phyloP scores from a whole-genome alignment of 2,329 filamentous ascomycete genomes.

The Hymenoscyphus scutula region DNA sequence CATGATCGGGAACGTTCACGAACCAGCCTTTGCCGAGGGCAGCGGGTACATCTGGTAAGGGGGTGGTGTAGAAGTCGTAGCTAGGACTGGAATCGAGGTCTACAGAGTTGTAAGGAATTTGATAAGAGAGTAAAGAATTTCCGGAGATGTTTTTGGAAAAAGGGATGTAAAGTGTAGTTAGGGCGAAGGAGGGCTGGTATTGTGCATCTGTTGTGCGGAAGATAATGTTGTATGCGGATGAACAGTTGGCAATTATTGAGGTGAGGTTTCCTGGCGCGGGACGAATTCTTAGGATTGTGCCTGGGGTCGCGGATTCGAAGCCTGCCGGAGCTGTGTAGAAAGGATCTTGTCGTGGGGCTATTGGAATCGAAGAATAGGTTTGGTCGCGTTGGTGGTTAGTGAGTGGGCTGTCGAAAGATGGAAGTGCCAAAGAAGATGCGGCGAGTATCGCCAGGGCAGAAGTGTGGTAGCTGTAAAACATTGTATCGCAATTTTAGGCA shows the following conservation, averaged over 20 bases:
- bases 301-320: slow-evolving; percentile 34
- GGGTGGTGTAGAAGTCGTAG: slow-evolving; percentile 39
- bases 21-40: slow-evolving; percentile 20
- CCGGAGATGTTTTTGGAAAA: not conserved
- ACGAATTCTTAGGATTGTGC: slow-evolving; percentile 37
- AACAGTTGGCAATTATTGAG: slow-evolving; percentile 10
- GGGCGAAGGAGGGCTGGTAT: slow-evolving; percentile 39
- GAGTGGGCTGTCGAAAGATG: not conserved
- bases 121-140: slow-evolving; percentile 41
- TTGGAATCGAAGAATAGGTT: slow-evolving; percentile 9
- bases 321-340: slow-evolving; percentile 37
- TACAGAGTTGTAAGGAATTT: slow-evolving; percentile 42
- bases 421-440: not conserved
- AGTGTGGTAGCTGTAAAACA: no score
- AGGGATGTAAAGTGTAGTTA: slow-evolving; percentile 39
- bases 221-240: slow-evolving; percentile 38
- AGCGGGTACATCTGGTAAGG: slow-evolving; percentile 37
- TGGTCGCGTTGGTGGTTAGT: not conserved
- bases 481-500: no score
- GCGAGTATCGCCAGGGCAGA: no score
- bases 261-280: slow-evolving; percentile 30
- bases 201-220: slow-evolving; percentile 41
- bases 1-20: slow-evolving; percentile 26
- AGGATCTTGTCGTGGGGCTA: slow-evolving; percentile 38
- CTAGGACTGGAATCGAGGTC: slow-evolving; percentile 41